Base-by-base conservation (phyloP, 768 basidiomycete species). In the Mycena floridula region DNA sequence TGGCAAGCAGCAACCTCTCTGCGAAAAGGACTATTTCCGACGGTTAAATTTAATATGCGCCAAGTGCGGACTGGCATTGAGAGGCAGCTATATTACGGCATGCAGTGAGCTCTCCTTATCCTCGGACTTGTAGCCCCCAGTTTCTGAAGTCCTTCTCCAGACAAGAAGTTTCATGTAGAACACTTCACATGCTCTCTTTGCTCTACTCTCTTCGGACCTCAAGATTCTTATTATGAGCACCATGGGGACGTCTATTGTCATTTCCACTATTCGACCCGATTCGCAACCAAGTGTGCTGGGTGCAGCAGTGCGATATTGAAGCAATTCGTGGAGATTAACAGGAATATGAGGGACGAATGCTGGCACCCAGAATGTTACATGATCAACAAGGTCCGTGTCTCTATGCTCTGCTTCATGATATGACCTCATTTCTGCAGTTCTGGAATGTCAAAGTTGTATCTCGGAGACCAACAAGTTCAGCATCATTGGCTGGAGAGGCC, bases 281-380 rank as follows among this genome's bases (percentile, higher is more conserved):
- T 98, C 61, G 96, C 96, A 1, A 95, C 93, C 39, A 98, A 98
- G 63, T 99, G 96, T 60, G 94, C 92, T 0, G 96, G 96, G 5
- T 99, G 96, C 66, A 89, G 82, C 54, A 96, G 85, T 48, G 96
- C 96, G 15, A 99, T 99, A 50, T 69, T 99, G 54, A 99, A 99
- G 69, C 96, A 99, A 64, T 99, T 97, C 58, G 96, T 99, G 49
- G 96, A 99, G 69, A 97, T 99, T 67, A 98, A 99, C 59, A 80
- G 96, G 48, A 98, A 98, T 66, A 90, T 89, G 77, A 77, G 85
- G 52, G 94, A 99, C 66, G 96, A 99, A 69, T 98, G 95, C 59
- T 99, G 96, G 95, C 96, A 99, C 74, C 96, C 96, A 44, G 96
- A 99, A 64, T 99, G 96, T 63, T 97, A 98, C 65, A 97, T 97